phyloP scores from a whole-genome alignment of 2,329 filamentous ascomycete species.

The Pseudogymnoascus sp. region DNA sequence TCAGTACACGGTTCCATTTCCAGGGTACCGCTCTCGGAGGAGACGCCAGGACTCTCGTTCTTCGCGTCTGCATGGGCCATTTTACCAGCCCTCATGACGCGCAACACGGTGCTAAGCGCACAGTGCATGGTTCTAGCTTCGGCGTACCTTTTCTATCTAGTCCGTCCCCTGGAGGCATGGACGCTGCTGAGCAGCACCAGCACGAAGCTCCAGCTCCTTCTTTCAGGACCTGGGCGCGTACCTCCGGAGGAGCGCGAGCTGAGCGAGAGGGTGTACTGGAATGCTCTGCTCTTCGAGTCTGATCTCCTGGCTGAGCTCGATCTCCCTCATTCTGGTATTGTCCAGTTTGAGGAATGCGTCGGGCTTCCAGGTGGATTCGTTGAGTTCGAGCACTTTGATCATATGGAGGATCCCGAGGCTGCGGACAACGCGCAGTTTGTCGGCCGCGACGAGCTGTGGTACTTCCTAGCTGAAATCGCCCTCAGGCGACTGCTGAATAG shows the following conservation, averaged over 20 bases:
- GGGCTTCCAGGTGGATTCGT: constrained; percentile 73
- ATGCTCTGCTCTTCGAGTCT: constrained; percentile 72
- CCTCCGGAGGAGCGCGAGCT: constrained; percentile 65
- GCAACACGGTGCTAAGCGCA: constrained; percentile 69
- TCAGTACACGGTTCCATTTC: constrained; percentile 72
- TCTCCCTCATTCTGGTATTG: constrained; percentile 74
- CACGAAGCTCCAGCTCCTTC: constrained; percentile 71
- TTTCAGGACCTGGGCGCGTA: constrained; percentile 66
- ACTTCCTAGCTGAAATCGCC: constrained; percentile 78
- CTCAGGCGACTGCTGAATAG: constrained; percentile 69
- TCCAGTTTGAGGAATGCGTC: constrained; percentile 74
- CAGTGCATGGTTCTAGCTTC: constrained; percentile 77
- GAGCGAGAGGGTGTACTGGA: constrained; percentile 77
- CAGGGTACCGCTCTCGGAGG: constrained; percentile 58
- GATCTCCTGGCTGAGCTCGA: constrained; percentile 75
- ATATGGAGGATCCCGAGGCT: constrained; percentile 47
- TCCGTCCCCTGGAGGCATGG: constrained; percentile 78
- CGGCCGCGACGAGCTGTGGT: constrained; percentile 75
- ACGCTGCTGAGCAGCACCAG: constrained; percentile 71
- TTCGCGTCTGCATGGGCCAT: constrained; percentile 76
- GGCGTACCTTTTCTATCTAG: constrained; percentile 76
- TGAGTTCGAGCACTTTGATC: constrained; percentile 32
- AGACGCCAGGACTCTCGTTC: constrained; percentile 70
- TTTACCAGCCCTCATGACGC: constrained; percentile 71
- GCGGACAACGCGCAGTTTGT: constrained; percentile 39